Base-by-base conservation (phyloP, 2,329 filamentous ascomycete species). In the Curvularia sp. region DNA sequence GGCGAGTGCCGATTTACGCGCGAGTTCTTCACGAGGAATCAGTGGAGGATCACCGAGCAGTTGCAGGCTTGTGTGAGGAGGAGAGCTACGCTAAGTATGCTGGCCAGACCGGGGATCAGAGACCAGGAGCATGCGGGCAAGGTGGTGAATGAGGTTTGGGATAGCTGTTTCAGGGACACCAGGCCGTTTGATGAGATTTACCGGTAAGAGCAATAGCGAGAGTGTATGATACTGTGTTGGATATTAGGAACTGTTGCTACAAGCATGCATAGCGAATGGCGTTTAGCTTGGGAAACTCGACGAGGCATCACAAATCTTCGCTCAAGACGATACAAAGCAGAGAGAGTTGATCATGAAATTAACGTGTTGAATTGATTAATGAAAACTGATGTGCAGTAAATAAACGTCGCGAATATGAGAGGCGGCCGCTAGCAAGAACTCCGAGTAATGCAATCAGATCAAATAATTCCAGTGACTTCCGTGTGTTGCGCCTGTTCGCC, bases 161-260 rank as follows among this genome's bases (percentile, higher is more conserved):
- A 97, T 67, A 97, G 93, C 70, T 99, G 95, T 78, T 99, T 96
- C 76, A 82, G 86, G 50, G 95, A 99, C 78, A 98, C 94, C 3
- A 84, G 95, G 72, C 95, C 95, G 2, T 99, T 99, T 78, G 93
- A 98, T 77, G 94, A 98, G 76, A 93, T 99, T 52, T 99, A 97
- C 77, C 88, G 92, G 76, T 94, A 63, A 36, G 21, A 15, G 3
- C 0, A 13, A n/a, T n/a, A 15, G 28, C 19, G 3, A 4, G 10
- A 10, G n/a, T 38, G 41, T 38, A 45, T 36, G 41, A 45, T 53
- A 28, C 28, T 36, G 28, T 52, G 19, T 18, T 36, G 15, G 34
- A 18, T 36, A 51, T 18, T 46, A 18, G 28, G 30, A 39, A 18
- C 18, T 18, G 30, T 45, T 38, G 39, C n/a, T 38, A 9, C 21